phyloP scores from a whole-genome alignment of 2,329 filamentous ascomycete genomes.

The Leptodontidium sp. region DNA sequence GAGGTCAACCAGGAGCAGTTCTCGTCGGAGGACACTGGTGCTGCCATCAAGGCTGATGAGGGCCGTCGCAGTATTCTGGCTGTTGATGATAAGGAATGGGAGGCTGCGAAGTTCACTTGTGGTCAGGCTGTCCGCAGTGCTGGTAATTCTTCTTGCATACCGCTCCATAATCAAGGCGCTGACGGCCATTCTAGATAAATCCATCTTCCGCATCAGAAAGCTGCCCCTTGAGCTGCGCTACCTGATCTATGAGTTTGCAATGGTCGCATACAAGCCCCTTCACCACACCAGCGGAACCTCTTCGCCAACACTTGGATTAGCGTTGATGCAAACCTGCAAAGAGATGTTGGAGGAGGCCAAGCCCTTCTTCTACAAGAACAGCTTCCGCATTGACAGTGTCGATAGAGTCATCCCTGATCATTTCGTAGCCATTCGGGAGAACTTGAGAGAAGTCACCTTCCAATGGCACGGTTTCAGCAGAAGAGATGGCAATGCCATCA shows the following conservation, averaged over 20 bases:
- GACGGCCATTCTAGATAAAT: conserved; percentile 19
- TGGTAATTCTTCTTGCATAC: conserved; percentile 22
- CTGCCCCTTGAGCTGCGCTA: conserved; percentile 35
- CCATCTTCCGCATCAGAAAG: conserved; percentile 34
- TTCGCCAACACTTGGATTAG: conserved; percentile 14
- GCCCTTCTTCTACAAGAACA: conserved; percentile 36
- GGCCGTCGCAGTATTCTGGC: conserved; percentile 21
- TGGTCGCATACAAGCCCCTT: conserved; percentile 17
- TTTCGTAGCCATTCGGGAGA: background rate
- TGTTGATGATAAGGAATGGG: conserved; percentile 27
- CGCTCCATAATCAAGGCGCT: background rate
- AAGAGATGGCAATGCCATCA: conserved; percentile 18
- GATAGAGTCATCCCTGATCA: background rate
- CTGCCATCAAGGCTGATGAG: conserved; percentile 22
- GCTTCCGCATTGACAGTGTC: conserved; percentile 22
- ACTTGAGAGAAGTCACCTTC: conserved; percentile 29
- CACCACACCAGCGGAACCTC: background rate
- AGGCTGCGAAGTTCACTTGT: conserved; percentile 24
- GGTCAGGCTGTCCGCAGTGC: conserved; percentile 31
- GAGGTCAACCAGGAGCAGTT: conserved; percentile 20
- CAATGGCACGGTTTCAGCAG: conserved; percentile 26
- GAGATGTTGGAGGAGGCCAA: conserved; percentile 30
- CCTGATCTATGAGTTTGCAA: conserved; percentile 32
- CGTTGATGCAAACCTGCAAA: conserved; percentile 32
- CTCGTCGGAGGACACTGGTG: conserved; percentile 32